phyloP scores from a whole-genome alignment of 2,329 filamentous ascomycete species.

The Verruconis gallopava region DNA sequence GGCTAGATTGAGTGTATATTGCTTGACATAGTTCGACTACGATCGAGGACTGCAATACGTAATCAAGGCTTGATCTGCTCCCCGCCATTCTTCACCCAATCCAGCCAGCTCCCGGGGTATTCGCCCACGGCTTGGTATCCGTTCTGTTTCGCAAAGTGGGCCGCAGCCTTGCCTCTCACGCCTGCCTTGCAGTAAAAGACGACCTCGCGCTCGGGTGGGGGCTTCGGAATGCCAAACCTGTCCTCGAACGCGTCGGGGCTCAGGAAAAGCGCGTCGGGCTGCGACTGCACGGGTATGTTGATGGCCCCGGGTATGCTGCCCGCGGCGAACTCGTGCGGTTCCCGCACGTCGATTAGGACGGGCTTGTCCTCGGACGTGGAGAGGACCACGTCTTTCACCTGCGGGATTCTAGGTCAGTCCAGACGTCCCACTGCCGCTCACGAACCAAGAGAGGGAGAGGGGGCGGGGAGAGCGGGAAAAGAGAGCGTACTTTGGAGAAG shows the following conservation, averaged over 20 bases:
- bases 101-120: slow-evolving; percentile 65
- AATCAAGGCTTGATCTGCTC: too few relatives aligned
- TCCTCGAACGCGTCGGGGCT: slow-evolving; percentile 68
- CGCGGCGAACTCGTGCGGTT: slow-evolving; percentile 50
- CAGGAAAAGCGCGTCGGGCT: slow-evolving; percentile 70
- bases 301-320: slow-evolving; percentile 69
- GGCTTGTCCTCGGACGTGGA: slow-evolving; percentile 19
- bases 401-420: slow-evolving; percentile 1
- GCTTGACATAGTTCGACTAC: too few relatives aligned
- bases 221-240: slow-evolving; percentile 65
- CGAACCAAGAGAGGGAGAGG: too few relatives aligned
- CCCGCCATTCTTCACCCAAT: slow-evolving; percentile 68
- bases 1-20: too few relatives aligned
- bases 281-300: slow-evolving; percentile 67
- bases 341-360: slow-evolving; percentile 49
- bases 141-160: slow-evolving; percentile 59
- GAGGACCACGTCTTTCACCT: slow-evolving; percentile 24
- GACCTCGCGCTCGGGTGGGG: slow-evolving; percentile 40
- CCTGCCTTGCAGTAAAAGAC: slow-evolving; percentile 93
- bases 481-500: slow-evolving; percentile 23
- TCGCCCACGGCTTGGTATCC: slow-evolving; percentile 63
- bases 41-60: too few relatives aligned
- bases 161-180: slow-evolving; percentile 66
- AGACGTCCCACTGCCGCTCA: background rate
- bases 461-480: background rate